Conservation (phyloP, 192 early-diverging fungal species). For the Hyaloraphidium curvatum region DNA sequence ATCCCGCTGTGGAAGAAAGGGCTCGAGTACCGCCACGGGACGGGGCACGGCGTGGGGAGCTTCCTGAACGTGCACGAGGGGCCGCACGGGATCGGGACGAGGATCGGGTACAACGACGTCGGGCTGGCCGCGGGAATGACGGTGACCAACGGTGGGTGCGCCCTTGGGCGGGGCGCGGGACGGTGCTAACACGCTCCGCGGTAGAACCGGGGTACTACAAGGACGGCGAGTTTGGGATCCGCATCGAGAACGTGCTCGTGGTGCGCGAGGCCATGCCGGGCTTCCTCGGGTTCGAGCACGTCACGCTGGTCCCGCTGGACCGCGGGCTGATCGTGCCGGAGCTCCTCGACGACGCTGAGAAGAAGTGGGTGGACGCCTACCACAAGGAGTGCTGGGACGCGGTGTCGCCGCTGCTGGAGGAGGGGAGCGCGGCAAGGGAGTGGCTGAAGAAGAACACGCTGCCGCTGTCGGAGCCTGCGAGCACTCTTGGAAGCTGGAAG, state of each 20-base stretch:
- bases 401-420: slow-evolving; percentile 55
- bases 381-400: slow-evolving; percentile 52
- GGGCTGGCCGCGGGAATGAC: slow-evolving; percentile 80
- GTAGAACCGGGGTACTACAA: slow-evolving; percentile 91
- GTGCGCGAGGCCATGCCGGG: slow-evolving; percentile 53
- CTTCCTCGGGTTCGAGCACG: slow-evolving; percentile 78
- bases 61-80: slow-evolving; percentile 46
- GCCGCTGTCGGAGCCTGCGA: too few relatives aligned
- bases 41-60: slow-evolving; percentile 91
- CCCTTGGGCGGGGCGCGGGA: not conserved
- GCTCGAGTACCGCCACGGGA: slow-evolving; percentile 90
- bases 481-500: too few relatives aligned
- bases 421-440: slow-evolving; percentile 39
- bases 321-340: slow-evolving; percentile 53
- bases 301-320: slow-evolving; percentile 74
- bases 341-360: slow-evolving; percentile 54
- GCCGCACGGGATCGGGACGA: slow-evolving; percentile 79
- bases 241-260: slow-evolving; percentile 86
- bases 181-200: not conserved
- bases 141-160: slow-evolving; percentile 56
- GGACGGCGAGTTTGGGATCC: slow-evolving; percentile 89
- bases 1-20: slow-evolving; percentile 76
- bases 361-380: slow-evolving; percentile 75
- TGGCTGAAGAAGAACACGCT: slow-evolving; percentile 74
- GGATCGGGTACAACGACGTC: slow-evolving; percentile 49